A percentile compares a stretch with the other conserved stretches of the same genome.
Conservation (phyloP, 1,139 yeast genomes). For the Saccharomyces pastorianus region DNA sequence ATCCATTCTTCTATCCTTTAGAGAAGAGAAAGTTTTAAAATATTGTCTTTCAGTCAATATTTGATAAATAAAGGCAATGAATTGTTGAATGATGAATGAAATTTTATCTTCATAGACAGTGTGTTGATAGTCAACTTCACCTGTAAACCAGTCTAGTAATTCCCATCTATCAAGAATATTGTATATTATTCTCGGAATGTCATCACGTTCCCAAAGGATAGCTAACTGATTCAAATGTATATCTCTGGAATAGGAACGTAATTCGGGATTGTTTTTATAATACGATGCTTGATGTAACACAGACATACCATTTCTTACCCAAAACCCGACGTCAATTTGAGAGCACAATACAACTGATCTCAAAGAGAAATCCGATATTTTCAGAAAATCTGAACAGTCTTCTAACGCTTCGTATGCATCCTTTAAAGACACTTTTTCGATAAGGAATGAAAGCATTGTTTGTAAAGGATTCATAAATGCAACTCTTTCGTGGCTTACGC, state of each 20-base stretch:
- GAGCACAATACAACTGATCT: slow-evolving; percentile 50
- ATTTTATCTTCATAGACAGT: slow-evolving; percentile 57
- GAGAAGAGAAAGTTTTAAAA: slow-evolving; percentile 33
- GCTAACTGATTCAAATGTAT: slow-evolving; percentile 52
- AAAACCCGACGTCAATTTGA: slow-evolving; percentile 50
- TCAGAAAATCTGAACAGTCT: slow-evolving; percentile 32
- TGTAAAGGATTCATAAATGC: slow-evolving; percentile 56
- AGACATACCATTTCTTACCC: slow-evolving; percentile 60
- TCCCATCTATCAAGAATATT: slow-evolving; percentile 59
- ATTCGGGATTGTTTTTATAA: slow-evolving; percentile 31
- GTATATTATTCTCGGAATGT: slow-evolving; percentile 34
- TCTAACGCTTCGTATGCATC: slow-evolving; percentile 16
- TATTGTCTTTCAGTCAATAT: slow-evolving; percentile 47
- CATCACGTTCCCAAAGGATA: slow-evolving; percentile 40
- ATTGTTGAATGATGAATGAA: slow-evolving; percentile 42
- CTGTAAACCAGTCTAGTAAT: slow-evolving; percentile 45
- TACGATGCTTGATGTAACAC: slow-evolving; percentile 41
- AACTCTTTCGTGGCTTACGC: slow-evolving; percentile 42
- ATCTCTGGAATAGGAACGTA: slow-evolving; percentile 41
- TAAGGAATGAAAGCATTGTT: slow-evolving; percentile 36
- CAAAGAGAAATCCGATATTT: slow-evolving; percentile 48
- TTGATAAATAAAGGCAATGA: slow-evolving; percentile 49
- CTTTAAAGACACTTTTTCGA: slow-evolving; percentile 23
- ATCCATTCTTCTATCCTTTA: slow-evolving; percentile 27
- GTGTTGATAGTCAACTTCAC: slow-evolving; percentile 31